Percentiles rank a stretch among this genome's conserved stretches.
Conservation (phyloP, 345 rosid species). For the Salix koriyanagi region DNA sequence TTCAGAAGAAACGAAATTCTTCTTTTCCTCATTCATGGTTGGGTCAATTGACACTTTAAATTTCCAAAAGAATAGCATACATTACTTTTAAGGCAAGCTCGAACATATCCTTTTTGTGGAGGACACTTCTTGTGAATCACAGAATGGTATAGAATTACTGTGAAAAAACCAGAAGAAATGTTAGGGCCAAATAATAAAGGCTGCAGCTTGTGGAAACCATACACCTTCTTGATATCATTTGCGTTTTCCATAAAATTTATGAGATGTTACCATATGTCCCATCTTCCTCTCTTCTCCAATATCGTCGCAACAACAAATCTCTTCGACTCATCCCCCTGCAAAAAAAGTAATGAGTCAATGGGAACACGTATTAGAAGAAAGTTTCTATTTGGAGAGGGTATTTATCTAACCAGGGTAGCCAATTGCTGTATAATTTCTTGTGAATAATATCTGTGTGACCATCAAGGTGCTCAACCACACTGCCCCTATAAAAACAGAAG, state of each 20-base stretch:
- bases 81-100: conserved; percentile 89
- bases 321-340: conserved; percentile 74
- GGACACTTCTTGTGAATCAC: conserved; percentile 76
- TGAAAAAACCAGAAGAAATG: conserved; percentile 17
- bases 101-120: conserved; percentile 66
- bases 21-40: background rate
- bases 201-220: background rate
- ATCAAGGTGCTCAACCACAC: conserved; percentile 82
- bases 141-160: conserved; percentile 89
- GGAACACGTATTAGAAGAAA: background rate
- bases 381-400: background rate
- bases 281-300: conserved; percentile 96
- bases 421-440: conserved; percentile 57
- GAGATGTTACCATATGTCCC: conserved; percentile 75
- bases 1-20: background rate
- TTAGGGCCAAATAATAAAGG: background rate
- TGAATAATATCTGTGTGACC: conserved; percentile 86
- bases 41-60: conserved; percentile 6
- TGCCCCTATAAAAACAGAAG: conserved; percentile 64
- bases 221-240: background rate
- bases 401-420: conserved; percentile 68
- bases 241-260: background rate
- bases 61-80: conserved; percentile 29
- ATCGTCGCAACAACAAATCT: conserved; percentile 71
- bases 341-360: conserved; percentile 3